A percentile compares a stretch with the other conserved stretches of the same genome.
Evolutionary conservation across 2,329 filamentous ascomycete species (phyloP).

Genomic region (Neobulgaria alba): DNA sequence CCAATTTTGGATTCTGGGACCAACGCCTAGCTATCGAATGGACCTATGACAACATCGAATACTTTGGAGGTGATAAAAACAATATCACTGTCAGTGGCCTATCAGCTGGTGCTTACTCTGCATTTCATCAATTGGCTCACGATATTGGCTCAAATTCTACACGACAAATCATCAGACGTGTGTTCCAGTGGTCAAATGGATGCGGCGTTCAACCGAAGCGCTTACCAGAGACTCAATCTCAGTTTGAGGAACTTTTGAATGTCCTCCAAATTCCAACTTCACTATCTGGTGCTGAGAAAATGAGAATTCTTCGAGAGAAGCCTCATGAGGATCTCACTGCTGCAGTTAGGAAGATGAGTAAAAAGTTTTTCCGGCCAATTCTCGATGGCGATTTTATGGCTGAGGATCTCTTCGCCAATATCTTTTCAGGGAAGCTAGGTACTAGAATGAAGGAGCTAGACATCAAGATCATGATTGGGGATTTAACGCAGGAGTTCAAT

Average conservation of each 20-base stretch:
- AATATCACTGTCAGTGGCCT: constrained; percentile 38
- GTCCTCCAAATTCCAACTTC: constrained; percentile 6
- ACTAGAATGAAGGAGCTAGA: constrained; percentile 9
- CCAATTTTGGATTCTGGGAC: constrained; percentile 39
- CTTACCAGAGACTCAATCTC: constrained; percentile 15
- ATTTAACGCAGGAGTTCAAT: constrained; percentile 15
- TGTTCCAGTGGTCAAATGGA: constrained; percentile 32
- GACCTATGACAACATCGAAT: constrained; percentile 38
- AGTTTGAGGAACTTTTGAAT: constrained; percentile 12
- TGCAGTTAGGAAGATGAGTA: constrained; percentile 8
- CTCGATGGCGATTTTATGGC: constrained; percentile 13
- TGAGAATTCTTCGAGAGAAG: constrained; percentile 6
- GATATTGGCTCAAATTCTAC: constrained; percentile 10
- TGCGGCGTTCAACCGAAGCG: constrained; percentile 37
- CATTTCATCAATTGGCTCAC: constrained; percentile 14
- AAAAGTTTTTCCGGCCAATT: constrained; percentile 14
- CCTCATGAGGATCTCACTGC: constrained; percentile 5
- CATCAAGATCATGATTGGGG: constrained; percentile 13
- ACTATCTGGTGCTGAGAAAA: constrained; percentile 3
- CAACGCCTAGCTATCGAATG: constrained; percentile 42
- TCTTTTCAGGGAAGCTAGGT: constrained; percentile 10
- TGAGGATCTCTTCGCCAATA: constrained; percentile 7
- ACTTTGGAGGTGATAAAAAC: constrained; percentile 33
- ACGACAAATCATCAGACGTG: constrained; percentile 10
- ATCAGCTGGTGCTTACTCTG: constrained; percentile 37